phyloP scores from a whole-genome alignment of 805 yeast genomes.

The Sugiyamaella marilandica region DNA sequence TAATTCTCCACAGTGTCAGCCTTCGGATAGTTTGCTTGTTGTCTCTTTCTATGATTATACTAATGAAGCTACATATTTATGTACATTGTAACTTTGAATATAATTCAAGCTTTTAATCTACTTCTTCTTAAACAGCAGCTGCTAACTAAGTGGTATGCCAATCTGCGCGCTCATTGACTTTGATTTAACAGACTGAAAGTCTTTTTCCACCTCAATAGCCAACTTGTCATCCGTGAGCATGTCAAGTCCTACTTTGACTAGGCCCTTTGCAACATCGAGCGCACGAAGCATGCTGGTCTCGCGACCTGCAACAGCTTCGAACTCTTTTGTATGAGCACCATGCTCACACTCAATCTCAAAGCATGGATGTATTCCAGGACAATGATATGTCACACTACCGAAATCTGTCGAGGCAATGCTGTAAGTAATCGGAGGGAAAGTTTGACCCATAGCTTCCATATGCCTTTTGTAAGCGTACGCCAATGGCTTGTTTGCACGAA shows the following conservation, averaged over 20 bases:
- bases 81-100: too few species aligned
- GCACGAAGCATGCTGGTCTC: neutral
- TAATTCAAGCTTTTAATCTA: too few species aligned
- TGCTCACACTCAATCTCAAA: neutral
- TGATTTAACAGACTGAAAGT: neutral
- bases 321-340: neutral
- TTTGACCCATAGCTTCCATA: neutral
- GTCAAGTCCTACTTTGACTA: neutral
- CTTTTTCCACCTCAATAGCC: neutral
- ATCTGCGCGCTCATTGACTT: too few species aligned
- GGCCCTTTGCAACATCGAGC: neutral
- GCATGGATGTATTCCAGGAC: neutral
- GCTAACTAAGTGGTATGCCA: too few species aligned
- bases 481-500: neutral
- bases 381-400: neutral
- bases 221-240: neutral
- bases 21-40: too few species aligned
- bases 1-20: too few species aligned
- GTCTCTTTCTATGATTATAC: too few species aligned
- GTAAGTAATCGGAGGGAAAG: neutral
- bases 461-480: neutral
- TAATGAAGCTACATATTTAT: too few species aligned
- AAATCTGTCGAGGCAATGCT: neutral
- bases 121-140: too few species aligned
- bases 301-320: neutral